Evolutionary conservation across 2,329 filamentous ascomycete genomes (phyloP).

Genomic region (Ascochyta viciae-villosae): DNA sequence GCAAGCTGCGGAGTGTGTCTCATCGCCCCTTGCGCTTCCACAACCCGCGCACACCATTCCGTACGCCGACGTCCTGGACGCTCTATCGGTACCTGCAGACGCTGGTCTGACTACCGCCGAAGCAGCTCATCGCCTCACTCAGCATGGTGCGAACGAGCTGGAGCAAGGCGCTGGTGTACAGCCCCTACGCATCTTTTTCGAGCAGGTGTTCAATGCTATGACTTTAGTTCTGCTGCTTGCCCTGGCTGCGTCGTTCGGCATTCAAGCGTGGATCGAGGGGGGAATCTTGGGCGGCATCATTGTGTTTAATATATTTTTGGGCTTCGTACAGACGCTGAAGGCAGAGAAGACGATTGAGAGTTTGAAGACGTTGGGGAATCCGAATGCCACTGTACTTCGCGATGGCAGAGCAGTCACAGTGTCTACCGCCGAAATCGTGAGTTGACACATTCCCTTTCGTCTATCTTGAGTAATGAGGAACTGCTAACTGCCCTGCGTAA

Average conservation of each 20-base stretch:
- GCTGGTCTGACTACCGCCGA: slow-evolving; percentile 69
- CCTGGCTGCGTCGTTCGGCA: slow-evolving; percentile 56
- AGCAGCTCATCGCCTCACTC: slow-evolving; percentile 51
- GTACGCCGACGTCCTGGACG: not conserved
- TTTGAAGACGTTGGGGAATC: slow-evolving; percentile 52
- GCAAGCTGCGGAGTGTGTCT: not conserved
- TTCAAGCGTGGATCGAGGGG: slow-evolving; percentile 55
- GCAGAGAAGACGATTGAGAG: slow-evolving; percentile 58
- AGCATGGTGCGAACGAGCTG: slow-evolving; percentile 72
- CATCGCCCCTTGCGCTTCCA: not conserved
- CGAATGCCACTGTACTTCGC: slow-evolving; percentile 56
- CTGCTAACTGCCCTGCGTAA: not conserved
- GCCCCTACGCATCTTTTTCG: slow-evolving; percentile 76
- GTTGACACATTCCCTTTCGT: slow-evolving; percentile 19
- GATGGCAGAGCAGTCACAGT: slow-evolving; percentile 60
- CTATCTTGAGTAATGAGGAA: not conserved
- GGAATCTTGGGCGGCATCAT: slow-evolving; percentile 56
- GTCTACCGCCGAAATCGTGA: slow-evolving; percentile 66
- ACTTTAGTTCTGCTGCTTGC: slow-evolving; percentile 65
- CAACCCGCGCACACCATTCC: not conserved
- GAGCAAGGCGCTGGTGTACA: slow-evolving; percentile 71
- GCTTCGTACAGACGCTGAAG: slow-evolving; percentile 54
- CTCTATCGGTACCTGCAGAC: not conserved
- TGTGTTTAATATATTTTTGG: slow-evolving; percentile 52
- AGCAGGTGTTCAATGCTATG: slow-evolving; percentile 81